Evolutionary conservation across 2,329 filamentous ascomycete genomes (phyloP), one percentile per base, ranked within the genome.

Genomic region (Monilinia polystroma): DNA sequence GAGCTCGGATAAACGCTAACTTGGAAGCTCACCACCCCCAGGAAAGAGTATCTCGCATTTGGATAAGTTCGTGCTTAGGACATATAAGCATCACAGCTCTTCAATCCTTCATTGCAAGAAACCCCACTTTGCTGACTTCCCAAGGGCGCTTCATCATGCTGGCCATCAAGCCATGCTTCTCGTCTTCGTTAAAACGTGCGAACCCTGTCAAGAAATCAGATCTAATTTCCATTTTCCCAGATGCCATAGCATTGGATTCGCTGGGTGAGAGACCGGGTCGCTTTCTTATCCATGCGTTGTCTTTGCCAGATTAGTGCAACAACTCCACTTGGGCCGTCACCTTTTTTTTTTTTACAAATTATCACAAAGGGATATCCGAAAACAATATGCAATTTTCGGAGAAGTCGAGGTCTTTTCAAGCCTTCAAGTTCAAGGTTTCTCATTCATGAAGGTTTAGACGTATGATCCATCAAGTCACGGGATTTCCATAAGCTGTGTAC

Each of bases 231-330:
- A 67, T 67, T 52, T 70, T 66, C 43, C 55, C 64, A 66, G 20
- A 53, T 26, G 35, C 64, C 69, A 70, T 71, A 66, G 70, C 69
- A 68, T 72, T 70, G 69, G 69, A 67, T 70, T 67, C 52, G 59
- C 54, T 63, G 60, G 60, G 35, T 43, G 26, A 47, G 16, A 54
- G 64, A 29, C 47, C 64, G 58, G 64, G 47, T 62, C 64, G 43
- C 64, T 66, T 45, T 54, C 26, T 14, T 62, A 66, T 66, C 64
- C 64, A 62, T 66, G 64, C 64, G 64, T 60, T 62, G 53, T 60
- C 64, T 62, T 47, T 38, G 35, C 64, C 64, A 66, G 23, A 23
- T 6, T 57, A 23, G 26, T 51, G 20, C 29, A 38, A 58, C 29
- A 41, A n/a, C 43, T 38, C 53, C 63, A 59, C 45, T 51, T 58